Base-by-base conservation (phyloP, 2,329 filamentous ascomycete species). In the Esteya vermicola region DNA sequence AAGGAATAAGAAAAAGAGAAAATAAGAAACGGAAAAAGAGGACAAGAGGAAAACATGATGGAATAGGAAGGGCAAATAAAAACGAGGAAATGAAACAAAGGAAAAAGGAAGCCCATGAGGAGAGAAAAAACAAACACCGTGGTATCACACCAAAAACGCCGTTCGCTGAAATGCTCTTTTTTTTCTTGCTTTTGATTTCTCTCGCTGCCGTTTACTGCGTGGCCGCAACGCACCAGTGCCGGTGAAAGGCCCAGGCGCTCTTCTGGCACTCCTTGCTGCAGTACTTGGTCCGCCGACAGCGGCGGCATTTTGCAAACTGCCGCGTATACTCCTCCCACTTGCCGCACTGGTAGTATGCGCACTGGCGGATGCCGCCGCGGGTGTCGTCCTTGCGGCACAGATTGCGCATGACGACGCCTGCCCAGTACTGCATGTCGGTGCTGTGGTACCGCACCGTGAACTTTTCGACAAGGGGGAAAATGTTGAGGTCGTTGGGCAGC, bases 231-330 rank as follows among this genome's bases (percentile, higher is more conserved):
- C 91, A 98, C 91, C 91, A 98, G 63, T 96, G 93, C 45, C 91
- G 79, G 58, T 98, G 91, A 61, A 86, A 96, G 22, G 91, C 86
- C 91, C 91, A 98, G 9, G 91, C 93, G 51, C 85, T 93, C 68
- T 96, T 96, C 63, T 98, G 91, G 62, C 91, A 98, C 60, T 98
- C 91, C 62, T 98, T 98, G 72, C 88, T 95, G 77, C 91, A 98
- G 65, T 95, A 95, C 61, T 98, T 98, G 46, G 91, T 98, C 48
- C 91, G 78, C 51, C 91, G 78, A 64, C 91, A 98, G 48, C 91
- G 80, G 49, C 91, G 80, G 63, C 91, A 98, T 63, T 98, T 98
- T 50, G 91, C 91, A 59, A 98, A 98, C 57, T 98, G 89, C 45
- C 91, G 78, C 30, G 89, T 88, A 57, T 78, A 95, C 61, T 95